Evolutionary conservation across 2,329 filamentous ascomycete genomes (phyloP), one percentile per base, ranked within the genome.

Genomic region (Colletotrichum eremochloae): DNA sequence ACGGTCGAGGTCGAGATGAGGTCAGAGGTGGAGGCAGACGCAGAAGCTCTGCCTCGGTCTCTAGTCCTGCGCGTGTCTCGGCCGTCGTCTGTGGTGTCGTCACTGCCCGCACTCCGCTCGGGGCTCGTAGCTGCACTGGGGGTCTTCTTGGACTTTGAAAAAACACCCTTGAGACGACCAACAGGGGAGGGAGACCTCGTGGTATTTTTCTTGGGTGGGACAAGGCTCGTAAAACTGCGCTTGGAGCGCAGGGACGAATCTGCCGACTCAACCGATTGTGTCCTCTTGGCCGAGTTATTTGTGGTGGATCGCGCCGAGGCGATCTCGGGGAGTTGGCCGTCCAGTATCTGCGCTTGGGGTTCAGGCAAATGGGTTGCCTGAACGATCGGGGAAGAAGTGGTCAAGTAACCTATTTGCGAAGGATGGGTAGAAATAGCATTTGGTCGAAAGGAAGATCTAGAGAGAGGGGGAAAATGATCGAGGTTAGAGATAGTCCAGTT

Each of bases 91-190:
- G 66, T 50, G 36, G 50, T 74, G 70, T 74, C 72, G 72, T 74
- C 72, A 73, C 69, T 66, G 62, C 42, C 67, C 58, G 60, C 55
- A 46, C 62, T 71, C 76, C 66, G 76, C 67, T 82, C 82, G 42
- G 80, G 81, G 44, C 78, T 82, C 42, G 84, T 84, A 75, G 84
- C 87, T 70, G 83, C 82, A 73, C 82, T 85, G 36, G 65, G 63
- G 73, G 77, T 82, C 78, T 86, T 90, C 77, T 88, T 90, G 56
- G 86, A 84, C 71, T 84, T 88, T 63, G 61, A 53, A 77, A 96
- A 94, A 15, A 92, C 92, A 78, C 92, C 91, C 80, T 89, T 92
- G 73, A 96, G 84, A 78, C 91, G 93, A 77, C 90, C 89, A 63
- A 88, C 90, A 14, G 93, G 92, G 12, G 94, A 95, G 29, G 89